Base-by-base conservation (phyloP, 345 rosid species). In the Aurinia saxatilis region DNA sequence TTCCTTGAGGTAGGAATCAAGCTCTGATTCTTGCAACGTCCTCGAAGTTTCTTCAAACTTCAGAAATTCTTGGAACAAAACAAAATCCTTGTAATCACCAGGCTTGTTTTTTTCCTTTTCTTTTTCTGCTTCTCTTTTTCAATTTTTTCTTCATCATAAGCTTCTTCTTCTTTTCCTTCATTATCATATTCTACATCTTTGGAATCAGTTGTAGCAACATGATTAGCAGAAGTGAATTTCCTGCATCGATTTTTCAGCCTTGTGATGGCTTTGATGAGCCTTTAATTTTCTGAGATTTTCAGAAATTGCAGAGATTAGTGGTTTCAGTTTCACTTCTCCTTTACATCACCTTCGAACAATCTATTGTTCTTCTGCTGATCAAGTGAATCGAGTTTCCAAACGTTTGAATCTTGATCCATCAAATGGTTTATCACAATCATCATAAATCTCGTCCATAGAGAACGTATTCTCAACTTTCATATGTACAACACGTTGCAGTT, bases 1-100 rank as follows among this genome's bases (percentile, higher is more conserved):
- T 54, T 91, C 96, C 41, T 85, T 88, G 60, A 91, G 82, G 50
- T 88, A 91, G 49, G 79, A 79, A 50, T 91, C 96, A 50, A 91
- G 60, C 63, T 88, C 98, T 19, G 84, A 81, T 54, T 78, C 63
- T 5, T 63, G 73, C 65, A 18, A 72, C 25, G 29, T 79, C 64
- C 77, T 81, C 85, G n/a, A 75, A 76, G 36, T 84, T 75, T 38
- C 87, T 46, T 88, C 85, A 57, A 82, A 84, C 71, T 85, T 95
- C 15, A 82, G 71, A 29, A 78, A 86, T 37, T 87, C 91, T n/a
- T 90, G 73, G 33, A 82, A 74, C 30, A 78, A 54, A 30, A 74
- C 86, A 44, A 78, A 84, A 41, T 66, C 51, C 57, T 67, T 14
- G 47, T 40, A 57, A 13, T 63, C 68, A 57, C 73, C 85, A 51